Conservation (phyloP, 495 filamentous ascomycete species). For the Emericellopsis terricola region DNA sequence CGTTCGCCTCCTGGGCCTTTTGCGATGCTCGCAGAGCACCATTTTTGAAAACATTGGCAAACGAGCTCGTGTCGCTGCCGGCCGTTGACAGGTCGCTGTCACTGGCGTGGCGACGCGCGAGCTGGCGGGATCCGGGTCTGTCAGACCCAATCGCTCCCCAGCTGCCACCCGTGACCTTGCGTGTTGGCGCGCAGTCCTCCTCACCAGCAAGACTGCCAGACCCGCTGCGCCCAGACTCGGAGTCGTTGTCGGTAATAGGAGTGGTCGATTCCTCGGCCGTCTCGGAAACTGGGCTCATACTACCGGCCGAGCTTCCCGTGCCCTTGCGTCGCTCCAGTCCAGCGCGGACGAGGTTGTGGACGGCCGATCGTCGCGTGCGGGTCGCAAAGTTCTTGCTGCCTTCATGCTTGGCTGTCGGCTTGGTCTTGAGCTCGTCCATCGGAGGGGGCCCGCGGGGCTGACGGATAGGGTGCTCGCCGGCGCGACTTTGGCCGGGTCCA, state of each 20-base stretch:
- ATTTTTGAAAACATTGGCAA: conserved; percentile 40
- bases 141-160: conserved; percentile 73
- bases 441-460: conserved; percentile 88
- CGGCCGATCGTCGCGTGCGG: conserved; percentile 79
- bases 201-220: conserved; percentile 62
- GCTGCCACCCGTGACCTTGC: conserved; percentile 50
- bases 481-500: conserved; percentile 79
- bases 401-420: conserved; percentile 85
- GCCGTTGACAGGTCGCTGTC: conserved; percentile 38
- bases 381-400: conserved; percentile 97
- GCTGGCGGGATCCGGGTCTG: conserved; percentile 39
- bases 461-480: conserved; percentile 84
- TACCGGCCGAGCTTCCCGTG: conserved; percentile 44
- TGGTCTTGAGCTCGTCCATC: conserved; percentile 75
- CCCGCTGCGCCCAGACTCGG: conserved; percentile 60
- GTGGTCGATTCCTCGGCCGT: conserved; percentile 55
- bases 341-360: conserved; percentile 79
- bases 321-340: conserved; percentile 70
- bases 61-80: conserved; percentile 21
- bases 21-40: conserved; percentile 22
- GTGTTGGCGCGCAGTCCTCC: conserved; percentile 50
- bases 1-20: conserved; percentile 26
- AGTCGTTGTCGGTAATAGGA: conserved; percentile 58
- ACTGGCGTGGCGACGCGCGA: conserved; percentile 41
- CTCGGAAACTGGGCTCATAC: conserved; percentile 80